phyloP scores from a whole-genome alignment of 2,329 filamentous ascomycete genomes.

The Arachnomyces sp. region DNA sequence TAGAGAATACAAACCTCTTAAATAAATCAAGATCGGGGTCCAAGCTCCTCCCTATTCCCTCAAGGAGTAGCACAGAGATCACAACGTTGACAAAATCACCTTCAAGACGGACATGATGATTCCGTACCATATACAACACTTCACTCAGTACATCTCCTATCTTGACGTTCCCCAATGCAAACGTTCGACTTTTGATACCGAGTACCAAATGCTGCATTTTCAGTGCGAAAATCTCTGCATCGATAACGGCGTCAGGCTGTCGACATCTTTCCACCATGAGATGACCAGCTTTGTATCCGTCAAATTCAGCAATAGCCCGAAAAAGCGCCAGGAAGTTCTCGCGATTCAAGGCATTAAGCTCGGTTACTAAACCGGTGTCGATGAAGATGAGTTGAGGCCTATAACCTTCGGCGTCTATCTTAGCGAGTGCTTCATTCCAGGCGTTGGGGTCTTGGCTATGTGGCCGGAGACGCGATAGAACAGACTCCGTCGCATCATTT shows the following conservation, averaged over 20 bases:
- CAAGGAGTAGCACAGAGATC: constrained; percentile 82
- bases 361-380: constrained; percentile 89
- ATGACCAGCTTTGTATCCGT: constrained; percentile 88
- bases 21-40: constrained; percentile 85
- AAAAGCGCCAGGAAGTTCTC: constrained; percentile 92
- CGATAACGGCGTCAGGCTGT: constrained; percentile 81
- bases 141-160: constrained; percentile 92
- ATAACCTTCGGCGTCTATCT: constrained; percentile 80
- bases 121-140: constrained; percentile 82
- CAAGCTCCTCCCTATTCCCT: constrained; percentile 82
- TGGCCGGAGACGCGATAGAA: constrained; percentile 70
- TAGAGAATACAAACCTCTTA: constrained; percentile 46
- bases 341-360: constrained; percentile 79
- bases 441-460: constrained; percentile 56
- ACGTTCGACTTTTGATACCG: constrained; percentile 78
- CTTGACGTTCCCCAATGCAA: constrained; percentile 87
- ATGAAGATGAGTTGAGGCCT: constrained; percentile 94
- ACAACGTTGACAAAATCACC: constrained; percentile 99
- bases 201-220: constrained; percentile 96
- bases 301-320: constrained; percentile 90
- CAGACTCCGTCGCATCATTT: constrained; percentile 76
- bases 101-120: constrained; percentile 87
- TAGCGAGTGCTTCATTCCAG: constrained; percentile 66
- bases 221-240: constrained; percentile 82
- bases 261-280: constrained; percentile 94